Evolutionary conservation across 345 rosid genomes (phyloP), one percentile per base, ranked within the genome.

Genomic region (Boechera divaricarpa): DNA sequence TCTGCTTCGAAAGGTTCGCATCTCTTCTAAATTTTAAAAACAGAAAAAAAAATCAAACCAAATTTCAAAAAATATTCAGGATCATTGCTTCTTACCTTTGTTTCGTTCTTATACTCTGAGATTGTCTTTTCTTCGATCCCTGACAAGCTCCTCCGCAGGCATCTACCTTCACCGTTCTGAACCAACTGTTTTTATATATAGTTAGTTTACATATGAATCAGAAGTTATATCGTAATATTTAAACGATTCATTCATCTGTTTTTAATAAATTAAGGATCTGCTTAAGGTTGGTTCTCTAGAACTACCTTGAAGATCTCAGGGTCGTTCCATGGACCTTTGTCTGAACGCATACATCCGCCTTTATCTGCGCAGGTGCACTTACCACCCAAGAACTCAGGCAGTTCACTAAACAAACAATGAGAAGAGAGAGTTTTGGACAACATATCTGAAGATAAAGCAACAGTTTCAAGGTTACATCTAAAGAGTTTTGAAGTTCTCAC

Each of bases 251-350:
- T 16, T 76, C 16, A 53, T 75, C 44, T 52, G 10, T 47, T 39
- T 68, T 16, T 69, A 4, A 54, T 42, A 10, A 39, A 51, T 21
- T 6, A 35, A 54, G 36, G 6, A 61, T 38, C 12, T 61, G 4
- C 49, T 1, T 41, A 39, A 53, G 28, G 52, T 36, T 51, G 29
- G 35, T 63, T 73, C 39, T 52, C 7, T 63, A 13, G 5, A 65
- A 57, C 24, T 60, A 90, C 98, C 89, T 84, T 89, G 18, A 89
- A 51, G 73, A 90, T 83, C 2, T 87, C 90, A 4, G 86, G 83
- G 75, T 89, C 88, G 61, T 92, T 92, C 98, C 98, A 94, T 38
- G 98, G 98, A 32, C 98, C 98, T 85, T 92, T 94, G 57, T 94
- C 98, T 21, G 98, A 90, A 31, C 89, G 87, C 97, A 94, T 86